A percentile compares a stretch with the other conserved stretches of the same genome.
Evolutionary conservation across 495 filamentous ascomycete species (phyloP).

Genomic region (Lasiosphaeria hispida): DNA sequence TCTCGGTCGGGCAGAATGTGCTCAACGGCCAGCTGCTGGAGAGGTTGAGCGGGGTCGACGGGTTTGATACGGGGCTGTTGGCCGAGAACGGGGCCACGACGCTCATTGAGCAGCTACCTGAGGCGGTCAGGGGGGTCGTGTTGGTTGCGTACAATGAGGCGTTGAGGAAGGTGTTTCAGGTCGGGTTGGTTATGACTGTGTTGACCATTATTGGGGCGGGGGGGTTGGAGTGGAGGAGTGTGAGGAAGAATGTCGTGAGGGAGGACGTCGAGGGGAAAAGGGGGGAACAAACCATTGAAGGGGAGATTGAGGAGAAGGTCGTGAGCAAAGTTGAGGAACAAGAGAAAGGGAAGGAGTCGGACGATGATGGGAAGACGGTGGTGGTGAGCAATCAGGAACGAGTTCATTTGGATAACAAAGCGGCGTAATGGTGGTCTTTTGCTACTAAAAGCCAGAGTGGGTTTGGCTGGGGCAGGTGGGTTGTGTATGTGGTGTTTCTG

Average conservation of each 20-base stretch:
- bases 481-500: too few species aligned
- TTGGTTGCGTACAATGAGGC: constrained; percentile 66
- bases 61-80: constrained; percentile 48
- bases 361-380: not conserved
- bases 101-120: constrained; percentile 52
- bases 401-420: not conserved
- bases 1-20: constrained; percentile 58
- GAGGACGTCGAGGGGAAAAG: constrained; percentile 9
- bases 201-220: constrained; percentile 57
- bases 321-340: not conserved
- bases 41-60: constrained; percentile 43
- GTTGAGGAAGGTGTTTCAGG: constrained; percentile 61
- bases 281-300: not conserved
- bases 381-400: not conserved
- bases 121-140: constrained; percentile 45
- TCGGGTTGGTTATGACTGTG: constrained; percentile 58
- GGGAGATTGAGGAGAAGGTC: not conserved
- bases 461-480: too few species aligned
- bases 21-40: constrained; percentile 55
- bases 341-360: not conserved
- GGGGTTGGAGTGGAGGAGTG: constrained; percentile 69
- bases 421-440: not conserved
- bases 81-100: constrained; percentile 61
- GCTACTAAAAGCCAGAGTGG: not conserved
- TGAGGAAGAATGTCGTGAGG: constrained; percentile 55